A percentile compares a stretch with the other conserved stretches of the same genome.
These are phyloP conservation scores for Immersiporthe knoxdaviesiana DNA, from an alignment of 2,329 filamentous ascomycete genomes.

Conservation along the genomic window DNA sequence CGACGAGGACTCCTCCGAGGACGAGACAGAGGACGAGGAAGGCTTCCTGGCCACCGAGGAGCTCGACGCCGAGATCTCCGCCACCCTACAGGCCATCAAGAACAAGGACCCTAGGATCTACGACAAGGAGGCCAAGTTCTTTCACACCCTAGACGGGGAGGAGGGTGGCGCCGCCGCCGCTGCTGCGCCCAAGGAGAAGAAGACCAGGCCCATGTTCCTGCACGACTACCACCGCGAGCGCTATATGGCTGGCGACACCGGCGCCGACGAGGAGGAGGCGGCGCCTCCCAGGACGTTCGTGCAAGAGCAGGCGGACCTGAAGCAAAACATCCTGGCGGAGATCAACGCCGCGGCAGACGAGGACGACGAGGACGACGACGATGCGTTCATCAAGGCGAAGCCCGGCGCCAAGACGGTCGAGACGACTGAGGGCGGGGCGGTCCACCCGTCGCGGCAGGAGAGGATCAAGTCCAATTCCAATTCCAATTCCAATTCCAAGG, in stretches of 20 bases:
- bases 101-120: constrained; percentile 92
- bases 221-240: constrained; percentile 92
- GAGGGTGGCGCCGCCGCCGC: constrained; percentile 22
- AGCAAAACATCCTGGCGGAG: constrained; percentile 75
- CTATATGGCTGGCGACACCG: constrained; percentile 71
- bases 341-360: constrained; percentile 69
- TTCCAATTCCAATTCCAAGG: too few species aligned
- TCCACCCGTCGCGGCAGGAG: constrained; percentile 60
- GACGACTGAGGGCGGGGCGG: constrained; percentile 44
- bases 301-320: constrained; percentile 85
- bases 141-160: constrained; percentile 63
- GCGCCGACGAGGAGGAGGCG: constrained; percentile 58
- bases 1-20: constrained; percentile 68
- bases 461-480: constrained; percentile 54
- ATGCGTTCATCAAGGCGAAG: constrained; percentile 79
- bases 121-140: constrained; percentile 79
- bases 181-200: constrained; percentile 52
- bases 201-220: constrained; percentile 83
- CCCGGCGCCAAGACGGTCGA: constrained; percentile 39
- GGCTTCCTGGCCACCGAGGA: constrained; percentile 84
- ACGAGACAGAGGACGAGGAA: constrained; percentile 88
- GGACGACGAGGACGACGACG: constrained; percentile 58
- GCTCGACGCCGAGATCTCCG: constrained; percentile 84
- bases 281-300: constrained; percentile 70
- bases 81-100: constrained; percentile 83